Percentiles rank a stretch among this genome's conserved stretches.
Conservation (phyloP, 1,284 basidiomycete species). For the Austroboletus niveus region DNA sequence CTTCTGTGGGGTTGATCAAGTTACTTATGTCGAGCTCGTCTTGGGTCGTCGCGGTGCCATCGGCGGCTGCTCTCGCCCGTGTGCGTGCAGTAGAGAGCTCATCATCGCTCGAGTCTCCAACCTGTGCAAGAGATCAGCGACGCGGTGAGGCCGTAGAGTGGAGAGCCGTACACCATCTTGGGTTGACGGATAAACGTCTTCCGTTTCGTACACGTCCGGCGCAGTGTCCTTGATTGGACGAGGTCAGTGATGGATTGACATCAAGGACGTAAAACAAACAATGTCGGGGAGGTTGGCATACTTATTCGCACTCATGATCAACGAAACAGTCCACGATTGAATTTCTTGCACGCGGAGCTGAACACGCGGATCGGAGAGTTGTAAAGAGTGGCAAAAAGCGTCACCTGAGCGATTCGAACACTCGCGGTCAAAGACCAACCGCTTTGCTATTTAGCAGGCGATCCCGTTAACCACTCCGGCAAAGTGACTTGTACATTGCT, state of each 20-base stretch:
- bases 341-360: too few species aligned
- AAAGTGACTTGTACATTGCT: constrained; percentile 58
- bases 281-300: constrained; percentile 91
- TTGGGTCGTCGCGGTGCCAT: constrained; percentile 32
- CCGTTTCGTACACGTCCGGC: constrained; percentile 90
- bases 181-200: constrained; percentile 64
- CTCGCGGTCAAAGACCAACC: constrained; percentile 82
- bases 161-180: constrained; percentile 43
- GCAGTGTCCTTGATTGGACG: constrained; percentile 70
- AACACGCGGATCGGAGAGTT: too few species aligned
- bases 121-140: constrained; percentile 35
- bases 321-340: not conserved
- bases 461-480: constrained; percentile 92
- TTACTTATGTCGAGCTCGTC: constrained; percentile 54
- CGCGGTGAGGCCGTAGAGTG: constrained; percentile 10
- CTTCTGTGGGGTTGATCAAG: constrained; percentile 55
- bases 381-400: constrained; percentile 43
- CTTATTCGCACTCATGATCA: constrained; percentile 68
- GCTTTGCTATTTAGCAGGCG: constrained; percentile 73
- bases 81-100: constrained; percentile 45
- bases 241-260: constrained; percentile 11
- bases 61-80: constrained; percentile 31
- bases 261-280: constrained; percentile 44
- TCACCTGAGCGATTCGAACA: constrained; percentile 89
- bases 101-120: constrained; percentile 65